These are phyloP conservation scores for Coemansia aciculifera DNA, from an alignment of 192 early-diverging fungal species.

Conservation along the genomic window DNA sequence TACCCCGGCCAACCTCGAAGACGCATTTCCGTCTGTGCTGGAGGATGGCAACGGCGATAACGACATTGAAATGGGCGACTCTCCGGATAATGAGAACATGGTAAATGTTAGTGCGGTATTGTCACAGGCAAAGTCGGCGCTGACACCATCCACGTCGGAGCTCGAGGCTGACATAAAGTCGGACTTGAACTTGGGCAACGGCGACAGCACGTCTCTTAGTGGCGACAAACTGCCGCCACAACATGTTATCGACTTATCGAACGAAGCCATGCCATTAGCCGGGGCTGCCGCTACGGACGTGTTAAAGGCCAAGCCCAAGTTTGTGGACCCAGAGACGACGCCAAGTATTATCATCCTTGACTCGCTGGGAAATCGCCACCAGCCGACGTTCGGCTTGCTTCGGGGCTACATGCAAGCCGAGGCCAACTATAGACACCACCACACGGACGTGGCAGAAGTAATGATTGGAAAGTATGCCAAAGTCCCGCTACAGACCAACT, in stretches of 20 bases:
- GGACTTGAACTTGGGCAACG: not conserved
- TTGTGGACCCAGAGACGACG: slow-evolving; percentile 22
- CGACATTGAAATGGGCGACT: slow-evolving; percentile 26
- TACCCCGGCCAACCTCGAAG: not conserved
- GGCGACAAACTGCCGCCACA: slow-evolving; percentile 21
- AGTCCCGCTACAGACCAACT: slow-evolving; percentile 73
- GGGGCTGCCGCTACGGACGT: not conserved
- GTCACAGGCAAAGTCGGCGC: not conserved
- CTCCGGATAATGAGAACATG: slow-evolving; percentile 10
- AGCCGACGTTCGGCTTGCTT: slow-evolving; percentile 37
- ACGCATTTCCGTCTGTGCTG: not conserved
- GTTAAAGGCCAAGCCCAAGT: slow-evolving; percentile 13
- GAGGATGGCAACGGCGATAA: slow-evolving; percentile 2
- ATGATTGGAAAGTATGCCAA: slow-evolving; percentile 61
- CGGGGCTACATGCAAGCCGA: slow-evolving; percentile 57
- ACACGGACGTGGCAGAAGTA: slow-evolving; percentile 28
- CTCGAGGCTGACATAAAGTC: not conserved
- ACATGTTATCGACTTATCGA: slow-evolving; percentile 19
- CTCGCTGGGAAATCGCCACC: slow-evolving; percentile 49
- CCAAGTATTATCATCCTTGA: slow-evolving; percentile 46
- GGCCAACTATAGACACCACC: slow-evolving; percentile 57
- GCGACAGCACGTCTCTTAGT: slow-evolving; percentile 33
- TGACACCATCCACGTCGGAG: not conserved
- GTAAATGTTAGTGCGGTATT: not conserved
- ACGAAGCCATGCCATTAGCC: not conserved